Evolutionary conservation across 2,329 filamentous ascomycete genomes (phyloP), one percentile per base, ranked within the genome.

Genomic region (Neoascochyta sp.): DNA sequence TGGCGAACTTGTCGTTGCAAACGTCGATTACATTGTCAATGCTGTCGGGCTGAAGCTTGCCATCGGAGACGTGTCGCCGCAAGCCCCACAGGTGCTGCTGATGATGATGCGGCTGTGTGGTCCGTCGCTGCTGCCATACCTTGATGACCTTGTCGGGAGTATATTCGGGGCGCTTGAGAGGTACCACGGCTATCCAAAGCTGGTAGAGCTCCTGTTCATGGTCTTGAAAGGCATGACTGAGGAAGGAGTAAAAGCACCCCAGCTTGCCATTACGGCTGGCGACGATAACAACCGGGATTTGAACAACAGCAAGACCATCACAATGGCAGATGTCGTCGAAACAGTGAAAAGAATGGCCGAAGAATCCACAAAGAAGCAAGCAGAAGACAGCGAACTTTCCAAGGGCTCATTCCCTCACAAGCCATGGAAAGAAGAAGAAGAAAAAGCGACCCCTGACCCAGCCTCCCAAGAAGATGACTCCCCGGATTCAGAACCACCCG

Each of bases 21-120:
- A 98, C 39, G 89, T 87, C 10, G 92, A 98, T 62, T 98, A 98
- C 59, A 84, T 98, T 64, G 82, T 96, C 39, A 96, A 96, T 54
- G 86, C 92, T 0, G 79, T 98, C 10, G 86, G 86, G 0, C 65
- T 96, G 38, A 85, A 88, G 40, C 74, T 98, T 6, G 95, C 95
- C 50, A 86, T 86, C 0, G 86, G 95, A 43, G 88, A 95, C 43
- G 82, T 96, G 29, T 90, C 88, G 1, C 89, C 90, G 1, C 85
- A 94, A 41, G 88, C 87, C 3, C 88, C 89, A 3, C 84, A 90
- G 46, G 92, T 96, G 2, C 65, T 98, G 27, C 75, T 83, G 5
- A 95, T 98, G 89, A 93, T 96, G 85, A 80, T 96, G 38, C 80
- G 78, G 15, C 74, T 98, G 9, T 86, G 88, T 11, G 92, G 92